Evolutionary conservation across 1,284 basidiomycete genomes (phyloP), one percentile per base, ranked within the genome.

Genomic region (Ceratobasidium sp.): DNA sequence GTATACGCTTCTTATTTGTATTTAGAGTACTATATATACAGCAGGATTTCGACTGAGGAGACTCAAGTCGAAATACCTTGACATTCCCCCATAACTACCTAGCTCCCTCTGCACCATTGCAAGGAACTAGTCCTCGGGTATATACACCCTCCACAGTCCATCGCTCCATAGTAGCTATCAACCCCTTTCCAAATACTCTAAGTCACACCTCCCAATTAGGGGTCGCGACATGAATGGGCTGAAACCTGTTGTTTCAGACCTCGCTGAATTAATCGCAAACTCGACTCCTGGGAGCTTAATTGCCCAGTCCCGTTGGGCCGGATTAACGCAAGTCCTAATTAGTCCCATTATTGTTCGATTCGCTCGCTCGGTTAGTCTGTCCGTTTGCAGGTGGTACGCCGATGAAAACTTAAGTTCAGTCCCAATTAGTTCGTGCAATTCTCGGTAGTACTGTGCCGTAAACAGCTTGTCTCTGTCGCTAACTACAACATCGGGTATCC

Each of bases 341-440:
- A 84, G 83, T 50, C 83, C 82, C 0, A 77, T 81, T 0, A 85
- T 74, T 0, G 81, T 84, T 1, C 79, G 73, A 71, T 84, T 85
- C 0, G 82, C 77, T 11, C 75, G 71, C 59, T 79, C 77, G 3
- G 77, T 78, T 13, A 73, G 69, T 43, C 78, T 77, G 41, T 63
- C 44, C 11, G 41, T 78, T 62, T 79, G 64, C 4, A 76, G 78
- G 69, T 79, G 78, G 47, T 77, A 79, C 0, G 77, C 72, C 9
- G 73, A 79, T 0, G 77, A 79, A 77, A 80, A 77, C 7, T 73
- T 62, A 0, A 79, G 67, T 26, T 78, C 75, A 0, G 71, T 74
- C 21, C 82, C 80, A 0, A 82, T 76, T 0, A 84, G 76, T 6
- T 47, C 26, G 54, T 80, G 76, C 7, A 77, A 55, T 50, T 78